Evolutionary conservation across 1,284 basidiomycete species (phyloP).

Genomic region (Inonotus obliquus): DNA sequence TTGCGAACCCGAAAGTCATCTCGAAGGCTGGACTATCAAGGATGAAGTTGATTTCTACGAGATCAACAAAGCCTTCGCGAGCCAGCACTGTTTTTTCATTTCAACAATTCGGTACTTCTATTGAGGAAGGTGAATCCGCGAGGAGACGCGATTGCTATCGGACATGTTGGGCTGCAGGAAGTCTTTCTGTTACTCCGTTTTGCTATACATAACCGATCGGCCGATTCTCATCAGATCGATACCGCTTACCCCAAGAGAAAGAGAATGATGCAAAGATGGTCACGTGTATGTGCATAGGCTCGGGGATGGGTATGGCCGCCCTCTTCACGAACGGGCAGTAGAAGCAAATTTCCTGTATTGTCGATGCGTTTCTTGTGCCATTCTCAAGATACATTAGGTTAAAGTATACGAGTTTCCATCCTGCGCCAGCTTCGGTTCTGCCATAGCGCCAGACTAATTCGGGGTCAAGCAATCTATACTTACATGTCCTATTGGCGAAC

Average conservation of each 20-base stretch:
- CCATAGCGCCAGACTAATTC: conserved; percentile 46
- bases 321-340: conserved; percentile 84
- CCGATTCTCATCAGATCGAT: conserved; percentile 85
- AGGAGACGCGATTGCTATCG: conserved; percentile 88
- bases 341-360: conserved; percentile 14
- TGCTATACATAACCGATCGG: conserved; percentile 30
- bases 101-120: conserved; percentile 70
- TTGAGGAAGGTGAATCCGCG: conserved; percentile 82
- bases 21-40: conserved; percentile 66
- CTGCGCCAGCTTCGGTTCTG: conserved; percentile 24
- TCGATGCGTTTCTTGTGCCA: not conserved
- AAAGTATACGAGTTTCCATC: conserved; percentile 10
- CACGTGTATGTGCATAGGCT: conserved; percentile 94
- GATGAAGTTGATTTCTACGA: conserved; percentile 91
- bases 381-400: not conserved
- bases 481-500: no score
- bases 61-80: conserved; percentile 93
- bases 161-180: conserved; percentile 75
- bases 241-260: conserved; percentile 79
- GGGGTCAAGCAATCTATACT: no score
- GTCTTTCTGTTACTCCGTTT: conserved; percentile 30
- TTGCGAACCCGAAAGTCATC: conserved; percentile 82
- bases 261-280: conserved; percentile 71
- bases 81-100: conserved; percentile 82
- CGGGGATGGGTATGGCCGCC: conserved; percentile 83